Conservation (phyloP, 2,329 filamentous ascomycete species). For the Sporothrix luriei region DNA sequence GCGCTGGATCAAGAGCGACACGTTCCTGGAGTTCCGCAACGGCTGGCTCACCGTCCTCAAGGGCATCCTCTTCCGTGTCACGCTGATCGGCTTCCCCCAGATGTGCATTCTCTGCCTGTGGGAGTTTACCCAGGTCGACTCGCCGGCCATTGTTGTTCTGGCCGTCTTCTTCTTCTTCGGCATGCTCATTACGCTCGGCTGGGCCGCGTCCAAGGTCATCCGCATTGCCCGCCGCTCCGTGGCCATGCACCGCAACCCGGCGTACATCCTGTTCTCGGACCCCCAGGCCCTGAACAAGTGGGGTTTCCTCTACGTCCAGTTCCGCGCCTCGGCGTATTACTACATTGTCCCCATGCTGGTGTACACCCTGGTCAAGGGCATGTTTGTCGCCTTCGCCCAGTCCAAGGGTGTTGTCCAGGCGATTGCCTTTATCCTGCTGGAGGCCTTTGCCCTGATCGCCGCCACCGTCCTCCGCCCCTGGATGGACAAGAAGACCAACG, state of each 20-base stretch:
- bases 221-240: slow-evolving; percentile 79
- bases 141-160: slow-evolving; percentile 74
- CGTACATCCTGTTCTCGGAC: slow-evolving; percentile 88
- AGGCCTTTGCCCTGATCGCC: slow-evolving; percentile 69
- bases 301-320: slow-evolving; percentile 90
- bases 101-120: slow-evolving; percentile 82
- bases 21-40: slow-evolving; percentile 76
- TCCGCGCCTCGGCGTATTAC: slow-evolving; percentile 85
- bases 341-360: slow-evolving; percentile 75
- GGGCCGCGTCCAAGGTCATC: slow-evolving; percentile 81
- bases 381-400: slow-evolving; percentile 80
- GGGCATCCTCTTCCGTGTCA: slow-evolving; percentile 80
- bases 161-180: slow-evolving; percentile 80
- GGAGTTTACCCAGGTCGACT: slow-evolving; percentile 79
- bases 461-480: slow-evolving; percentile 79
- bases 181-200: slow-evolving; percentile 70
- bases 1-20: slow-evolving; percentile 75
- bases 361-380: slow-evolving; percentile 75
- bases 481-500: slow-evolving; percentile 94
- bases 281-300: slow-evolving; percentile 84
- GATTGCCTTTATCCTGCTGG: slow-evolving; percentile 74
- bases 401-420: slow-evolving; percentile 68
- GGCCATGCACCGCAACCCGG: slow-evolving; percentile 84
- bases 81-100: slow-evolving; percentile 82
- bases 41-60: slow-evolving; percentile 84